A percentile compares a stretch with the other conserved stretches of the same genome.
phyloP scores from a whole-genome alignment of 495 filamentous ascomycete genomes.

The Neurospora cerealis region DNA sequence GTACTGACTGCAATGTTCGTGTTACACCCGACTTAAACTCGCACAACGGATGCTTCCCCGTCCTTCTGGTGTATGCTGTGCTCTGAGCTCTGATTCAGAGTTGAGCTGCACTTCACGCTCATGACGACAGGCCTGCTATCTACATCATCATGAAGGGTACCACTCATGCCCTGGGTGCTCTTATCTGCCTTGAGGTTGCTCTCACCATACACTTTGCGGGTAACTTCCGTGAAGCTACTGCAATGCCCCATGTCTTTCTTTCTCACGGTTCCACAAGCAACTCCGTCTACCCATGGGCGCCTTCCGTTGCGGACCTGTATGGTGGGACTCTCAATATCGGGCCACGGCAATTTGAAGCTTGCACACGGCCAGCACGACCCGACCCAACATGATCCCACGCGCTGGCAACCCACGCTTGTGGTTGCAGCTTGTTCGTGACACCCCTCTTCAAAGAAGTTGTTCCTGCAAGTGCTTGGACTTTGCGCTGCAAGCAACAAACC shows the following conservation, averaged over 20 bases:
- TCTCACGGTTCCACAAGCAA: background rate
- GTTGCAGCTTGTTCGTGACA: background rate
- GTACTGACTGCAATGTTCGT: background rate
- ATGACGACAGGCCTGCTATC: background rate
- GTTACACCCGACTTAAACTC: background rate
- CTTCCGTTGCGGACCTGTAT: background rate
- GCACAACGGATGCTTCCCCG: conserved; percentile 3
- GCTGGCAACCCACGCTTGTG: background rate
- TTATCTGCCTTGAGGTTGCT: background rate
- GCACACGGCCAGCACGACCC: background rate
- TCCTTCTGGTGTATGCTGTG: background rate
- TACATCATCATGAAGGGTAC: background rate
- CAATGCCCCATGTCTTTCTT: background rate
- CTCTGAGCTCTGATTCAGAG: background rate
- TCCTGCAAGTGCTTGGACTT: background rate
- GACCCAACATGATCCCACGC: background rate
- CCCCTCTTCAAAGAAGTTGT: background rate
- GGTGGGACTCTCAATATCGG: background rate
- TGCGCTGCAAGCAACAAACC: background rate
- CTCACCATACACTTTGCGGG: background rate
- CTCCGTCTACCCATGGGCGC: background rate
- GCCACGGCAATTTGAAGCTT: background rate
- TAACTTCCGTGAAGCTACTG: background rate
- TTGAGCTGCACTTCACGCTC: background rate
- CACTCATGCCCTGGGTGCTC: background rate